phyloP scores from a whole-genome alignment of 2,329 filamentous ascomycete species.

The Arthrobotrys musiformis region DNA sequence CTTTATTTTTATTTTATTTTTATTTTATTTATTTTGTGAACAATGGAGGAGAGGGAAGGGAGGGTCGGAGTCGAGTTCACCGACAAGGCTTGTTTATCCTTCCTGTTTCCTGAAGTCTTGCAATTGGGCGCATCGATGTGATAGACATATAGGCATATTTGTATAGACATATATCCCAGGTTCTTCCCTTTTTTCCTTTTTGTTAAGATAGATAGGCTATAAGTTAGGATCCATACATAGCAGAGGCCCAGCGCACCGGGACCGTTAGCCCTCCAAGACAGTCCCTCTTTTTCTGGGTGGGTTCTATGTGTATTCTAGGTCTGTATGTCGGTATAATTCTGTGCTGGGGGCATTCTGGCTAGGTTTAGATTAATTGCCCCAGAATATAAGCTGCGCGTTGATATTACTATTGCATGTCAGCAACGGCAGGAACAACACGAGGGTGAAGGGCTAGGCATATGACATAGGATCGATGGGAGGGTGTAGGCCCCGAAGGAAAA shows the following conservation, averaged over 20 bases:
- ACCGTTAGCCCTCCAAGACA: not conserved
- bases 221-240: not conserved
- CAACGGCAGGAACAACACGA: constrained; percentile 32
- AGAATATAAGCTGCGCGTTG: constrained; percentile 35
- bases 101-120: not conserved
- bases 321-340: not conserved
- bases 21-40: no score
- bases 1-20: no score
- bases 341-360: not conserved
- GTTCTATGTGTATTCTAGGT: no score
- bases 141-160: not conserved
- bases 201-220: constrained; percentile 1
- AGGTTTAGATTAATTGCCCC: constrained; percentile 28
- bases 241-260: constrained; percentile 34
- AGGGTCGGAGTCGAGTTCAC: constrained; percentile 27
- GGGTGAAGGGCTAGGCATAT: not conserved
- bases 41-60: no score
- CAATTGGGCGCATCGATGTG: no score
- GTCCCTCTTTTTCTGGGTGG: not conserved
- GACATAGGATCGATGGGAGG: not conserved
- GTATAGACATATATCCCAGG: constrained; percentile 9
- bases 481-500: not conserved
- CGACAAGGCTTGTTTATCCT: constrained; percentile 32
- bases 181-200: not conserved
- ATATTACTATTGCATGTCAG: constrained; percentile 38